Conservation (phyloP, 1,284 basidiomycete genomes). For the Rhodotorula glutinis region DNA sequence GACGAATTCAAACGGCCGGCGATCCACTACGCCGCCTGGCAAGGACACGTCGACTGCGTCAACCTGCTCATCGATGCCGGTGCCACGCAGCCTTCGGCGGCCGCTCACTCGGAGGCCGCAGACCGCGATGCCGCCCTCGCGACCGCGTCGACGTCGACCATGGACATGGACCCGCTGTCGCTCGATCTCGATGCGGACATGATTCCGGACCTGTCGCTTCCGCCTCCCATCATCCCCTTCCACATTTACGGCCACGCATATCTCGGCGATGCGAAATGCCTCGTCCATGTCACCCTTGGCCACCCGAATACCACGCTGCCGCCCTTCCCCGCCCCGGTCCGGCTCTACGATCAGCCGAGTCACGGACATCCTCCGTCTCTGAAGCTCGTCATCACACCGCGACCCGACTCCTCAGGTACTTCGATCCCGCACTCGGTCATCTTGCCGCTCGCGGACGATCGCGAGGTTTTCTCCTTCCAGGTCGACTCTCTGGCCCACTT, state of each 20-base stretch:
- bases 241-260: conserved; percentile 87
- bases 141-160: conserved; percentile 32
- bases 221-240: conserved; percentile 97
- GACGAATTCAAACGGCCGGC: conserved; percentile 86
- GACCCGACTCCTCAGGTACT: conserved; percentile 67
- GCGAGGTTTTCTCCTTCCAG: conserved; percentile 87
- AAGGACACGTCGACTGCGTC: conserved; percentile 80
- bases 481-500: conserved; percentile 69
- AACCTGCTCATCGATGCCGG: conserved; percentile 64
- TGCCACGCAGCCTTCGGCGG: conserved; percentile 39
- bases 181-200: conserved; percentile 61
- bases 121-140: conserved; percentile 10
- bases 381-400: conserved; percentile 84
- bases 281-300: conserved; percentile 86
- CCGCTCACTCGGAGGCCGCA: background rate
- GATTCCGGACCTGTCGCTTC: conserved; percentile 89
- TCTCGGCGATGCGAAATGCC: conserved; percentile 65
- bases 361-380: conserved; percentile 60
- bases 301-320: conserved; percentile 51
- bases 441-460: conserved; percentile 74
- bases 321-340: conserved; percentile 38
- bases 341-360: conserved; percentile 53
- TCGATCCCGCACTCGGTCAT: conserved; percentile 79
- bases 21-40: conserved; percentile 96
- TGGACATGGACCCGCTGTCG: conserved; percentile 41